Percentiles rank a stretch among this genome's conserved stretches.
Evolutionary conservation across 169 alveolate species (phyloP).

Genomic region (Plasmodium inui): DNA sequence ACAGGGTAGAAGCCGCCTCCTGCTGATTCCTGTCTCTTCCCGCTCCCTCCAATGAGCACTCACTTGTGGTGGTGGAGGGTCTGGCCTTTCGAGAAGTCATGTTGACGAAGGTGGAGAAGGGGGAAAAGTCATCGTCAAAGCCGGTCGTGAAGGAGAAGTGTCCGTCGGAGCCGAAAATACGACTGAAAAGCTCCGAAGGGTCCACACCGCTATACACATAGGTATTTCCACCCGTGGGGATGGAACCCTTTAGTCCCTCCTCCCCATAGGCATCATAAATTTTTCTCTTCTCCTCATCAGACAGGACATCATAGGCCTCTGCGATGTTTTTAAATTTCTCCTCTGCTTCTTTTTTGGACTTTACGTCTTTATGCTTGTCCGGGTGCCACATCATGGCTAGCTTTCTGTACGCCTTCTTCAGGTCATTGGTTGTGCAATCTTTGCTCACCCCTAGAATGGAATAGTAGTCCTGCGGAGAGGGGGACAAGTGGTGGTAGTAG

Average conservation of each 20-base stretch:
- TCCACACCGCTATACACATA: constrained; percentile 85
- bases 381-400: constrained; percentile 95
- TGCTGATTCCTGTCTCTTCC: no score
- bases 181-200: constrained; percentile 87
- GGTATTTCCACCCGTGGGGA: constrained; percentile 69
- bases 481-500: constrained; percentile 12
- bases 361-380: constrained; percentile 94
- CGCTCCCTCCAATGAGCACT: not conserved
- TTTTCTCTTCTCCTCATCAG: constrained; percentile 95
- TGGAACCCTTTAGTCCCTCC: constrained; percentile 95
- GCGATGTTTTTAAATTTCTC: constrained; percentile 93
- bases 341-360: constrained; percentile 86
- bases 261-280: constrained; percentile 96
- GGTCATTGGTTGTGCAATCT: constrained; percentile 88
- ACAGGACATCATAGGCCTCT: constrained; percentile 95
- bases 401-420: constrained; percentile 94
- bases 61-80: constrained; percentile 72
- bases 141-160: constrained; percentile 80
- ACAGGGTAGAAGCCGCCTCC: not conserved
- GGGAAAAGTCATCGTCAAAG: constrained; percentile 85
- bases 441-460: constrained; percentile 84
- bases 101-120: constrained; percentile 83
- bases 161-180: constrained; percentile 88
- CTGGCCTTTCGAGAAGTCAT: constrained; percentile 77
- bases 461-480: constrained; percentile 77